Percentiles rank a stretch among this genome's conserved stretches.
phyloP scores from a whole-genome alignment of 805 yeast species.

The Schwanniomyces occidentalis region DNA sequence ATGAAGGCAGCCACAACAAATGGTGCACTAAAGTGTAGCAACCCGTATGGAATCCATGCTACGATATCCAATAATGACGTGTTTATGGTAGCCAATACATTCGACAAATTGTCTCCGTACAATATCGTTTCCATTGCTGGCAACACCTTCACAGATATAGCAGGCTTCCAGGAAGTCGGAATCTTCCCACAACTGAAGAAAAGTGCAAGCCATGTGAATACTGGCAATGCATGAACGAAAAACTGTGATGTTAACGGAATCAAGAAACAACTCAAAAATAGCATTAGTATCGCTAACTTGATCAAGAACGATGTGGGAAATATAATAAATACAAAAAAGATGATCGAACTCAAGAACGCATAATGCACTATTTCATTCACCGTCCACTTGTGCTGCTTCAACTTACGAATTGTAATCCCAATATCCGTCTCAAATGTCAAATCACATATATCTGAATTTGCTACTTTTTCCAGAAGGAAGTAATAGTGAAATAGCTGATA shows the following conservation, averaged over 20 bases:
- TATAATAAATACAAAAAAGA: conserved; percentile 57
- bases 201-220: conserved; percentile 81
- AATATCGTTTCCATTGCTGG: conserved; percentile 92
- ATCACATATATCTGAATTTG: conserved; percentile 50
- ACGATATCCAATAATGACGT: conserved; percentile 68
- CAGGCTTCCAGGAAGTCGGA: conserved; percentile 75
- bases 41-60: conserved; percentile 95
- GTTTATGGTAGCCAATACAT: conserved; percentile 74
- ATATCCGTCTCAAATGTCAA: conserved; percentile 51
- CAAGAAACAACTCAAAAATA: conserved; percentile 47
- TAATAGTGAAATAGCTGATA: conserved; percentile 47
- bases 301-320: conserved; percentile 54
- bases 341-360: conserved; percentile 50
- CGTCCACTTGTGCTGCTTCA: conserved; percentile 45
- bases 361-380: conserved; percentile 53
- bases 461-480: conserved; percentile 56
- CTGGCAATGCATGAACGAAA: conserved; percentile 79
- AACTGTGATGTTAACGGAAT: conserved; percentile 84
- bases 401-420: conserved; percentile 36
- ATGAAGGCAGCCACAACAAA: conserved; percentile 77
- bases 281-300: conserved; percentile 40
- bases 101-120: conserved; percentile 87
- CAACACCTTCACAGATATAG: conserved; percentile 82
- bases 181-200: conserved; percentile 77
- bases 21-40: conserved; percentile 88